These are phyloP conservation scores for Ulvella scutata DNA, from an alignment of 139 green algal genomes.

Conservation along the genomic window DNA sequence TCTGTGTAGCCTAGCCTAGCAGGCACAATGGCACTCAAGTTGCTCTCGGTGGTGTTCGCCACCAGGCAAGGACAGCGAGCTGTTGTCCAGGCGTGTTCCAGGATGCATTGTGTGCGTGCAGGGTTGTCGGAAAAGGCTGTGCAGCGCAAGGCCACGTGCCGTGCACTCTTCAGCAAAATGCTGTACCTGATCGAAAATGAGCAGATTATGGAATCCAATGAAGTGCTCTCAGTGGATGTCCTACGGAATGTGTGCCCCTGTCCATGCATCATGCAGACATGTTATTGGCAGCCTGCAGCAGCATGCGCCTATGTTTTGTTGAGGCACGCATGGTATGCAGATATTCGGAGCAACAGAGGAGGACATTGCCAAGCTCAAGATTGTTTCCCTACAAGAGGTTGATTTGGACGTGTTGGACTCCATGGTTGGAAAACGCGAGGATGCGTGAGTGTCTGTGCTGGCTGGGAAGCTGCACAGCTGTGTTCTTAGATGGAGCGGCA, in stretches of 20 bases:
- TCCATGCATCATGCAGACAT: not conserved
- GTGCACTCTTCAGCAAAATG: conserved; percentile 82
- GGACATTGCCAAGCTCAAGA: conserved; percentile 39
- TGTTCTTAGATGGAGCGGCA: too few relatives aligned
- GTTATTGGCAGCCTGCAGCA: not conserved
- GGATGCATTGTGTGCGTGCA: conserved; percentile 12
- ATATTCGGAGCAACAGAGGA: conserved; percentile 75
- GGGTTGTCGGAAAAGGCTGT: conserved; percentile 41
- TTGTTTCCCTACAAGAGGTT: conserved; percentile 27
- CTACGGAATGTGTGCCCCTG: not conserved
- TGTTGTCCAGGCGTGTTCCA: not conserved
- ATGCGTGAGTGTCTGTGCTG: not conserved
- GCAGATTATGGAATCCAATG: conserved; percentile 5
- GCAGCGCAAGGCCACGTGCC: conserved; percentile 71
- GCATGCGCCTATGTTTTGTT: not conserved
- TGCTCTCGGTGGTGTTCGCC: too few relatives aligned
- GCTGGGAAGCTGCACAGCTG: too few relatives aligned
- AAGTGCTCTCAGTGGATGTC: not conserved
- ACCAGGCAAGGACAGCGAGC: not conserved
- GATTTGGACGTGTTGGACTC: not conserved
- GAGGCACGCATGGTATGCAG: conserved; percentile 5
- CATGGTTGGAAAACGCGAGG: not conserved
- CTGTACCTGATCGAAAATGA: conserved; percentile 74
- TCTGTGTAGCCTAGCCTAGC: too few relatives aligned
- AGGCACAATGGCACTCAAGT: too few relatives aligned